Evolutionary conservation across 768 basidiomycete species (phyloP), one percentile per base, ranked within the genome.

Genomic region (Dioszegia hungarica): DNA sequence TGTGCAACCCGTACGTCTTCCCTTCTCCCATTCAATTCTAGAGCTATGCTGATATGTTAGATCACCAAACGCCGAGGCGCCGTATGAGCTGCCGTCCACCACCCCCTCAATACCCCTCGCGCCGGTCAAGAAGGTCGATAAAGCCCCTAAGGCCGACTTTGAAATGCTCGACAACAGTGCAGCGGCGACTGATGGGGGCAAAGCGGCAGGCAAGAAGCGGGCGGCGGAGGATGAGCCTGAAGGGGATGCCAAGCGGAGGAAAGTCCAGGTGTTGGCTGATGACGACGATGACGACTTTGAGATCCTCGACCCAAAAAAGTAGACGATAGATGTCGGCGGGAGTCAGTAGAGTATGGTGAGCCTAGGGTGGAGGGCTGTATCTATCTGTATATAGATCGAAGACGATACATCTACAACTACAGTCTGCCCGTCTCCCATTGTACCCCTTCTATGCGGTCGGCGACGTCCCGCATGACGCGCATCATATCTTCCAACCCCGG

Each of bases 1-100:
- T 94, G 38, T 82, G 84, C 46, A 75, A 78, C 24, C 79, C 89
- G 76, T 76, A 45, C 66, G 75, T 70, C 19, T 38, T 3, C 15
- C 12, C 31, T 17, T 47, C 27, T 17, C 20, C 6, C 28, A 3
- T 11, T 43, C 12, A 43, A 2, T 2, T 19, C 8, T 8, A 15
- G n/a, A 6, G 2, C 2, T 12, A 15, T 24, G 29, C 37, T 57
- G 28, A 52, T 17, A 19, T 3, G n/a, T 19, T 22, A 54, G 52
- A 36, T 39, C 47, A 22, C 38, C 47, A 25, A 20, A 47, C 12
- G 33, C 56, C 6, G 29, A 31, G 12, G 38, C 2, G 17, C 20
- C 41, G 12, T 44, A 53, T 27, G 41, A 27, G 17, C 36, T 59
- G 12, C 57, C 57, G 17, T 39, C 33, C 2, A 39, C 28, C 2